These are phyloP conservation scores for Pestalotiopsis sp. DNA, from an alignment of 2,329 filamentous ascomycete species.

Conservation along the genomic window DNA sequence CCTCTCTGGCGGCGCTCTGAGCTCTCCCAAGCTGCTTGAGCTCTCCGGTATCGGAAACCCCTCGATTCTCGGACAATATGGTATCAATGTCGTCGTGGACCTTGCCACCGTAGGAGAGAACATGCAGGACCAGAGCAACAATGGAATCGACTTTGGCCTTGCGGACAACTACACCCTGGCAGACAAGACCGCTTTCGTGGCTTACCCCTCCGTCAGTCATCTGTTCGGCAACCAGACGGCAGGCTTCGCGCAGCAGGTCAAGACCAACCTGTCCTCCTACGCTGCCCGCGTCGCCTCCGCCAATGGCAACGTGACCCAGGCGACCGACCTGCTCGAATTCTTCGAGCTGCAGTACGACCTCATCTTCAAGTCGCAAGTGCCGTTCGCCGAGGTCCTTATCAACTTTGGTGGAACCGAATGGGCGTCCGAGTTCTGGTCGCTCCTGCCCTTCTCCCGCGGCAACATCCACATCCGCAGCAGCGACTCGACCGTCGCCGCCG, in stretches of 20 bases:
- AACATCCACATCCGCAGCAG: slow-evolving; percentile 14
- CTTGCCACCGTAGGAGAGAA: slow-evolving; percentile 41
- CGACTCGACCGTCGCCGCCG: slow-evolving; percentile 3
- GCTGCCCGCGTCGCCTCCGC: slow-evolving; percentile 7
- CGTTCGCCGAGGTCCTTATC: slow-evolving; percentile 15
- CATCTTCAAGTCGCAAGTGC: slow-evolving; percentile 14
- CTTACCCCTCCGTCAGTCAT: slow-evolving; percentile 14
- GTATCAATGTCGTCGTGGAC: slow-evolving; percentile 35
- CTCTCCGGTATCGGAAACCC: slow-evolving; percentile 31
- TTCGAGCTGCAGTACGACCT: slow-evolving; percentile 19
- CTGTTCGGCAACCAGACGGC: slow-evolving; percentile 12
- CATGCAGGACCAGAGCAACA: slow-evolving; percentile 39
- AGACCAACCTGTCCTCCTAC: slow-evolving; percentile 12
- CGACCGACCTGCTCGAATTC: slow-evolving; percentile 15
- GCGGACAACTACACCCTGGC: slow-evolving; percentile 25
- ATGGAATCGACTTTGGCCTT: slow-evolving; percentile 32
- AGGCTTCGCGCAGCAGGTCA: slow-evolving; percentile 9
- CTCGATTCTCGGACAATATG: slow-evolving; percentile 36
- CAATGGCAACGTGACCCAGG: slow-evolving; percentile 15
- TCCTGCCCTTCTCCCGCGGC: slow-evolving; percentile 17
- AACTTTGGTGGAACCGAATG: neutral
- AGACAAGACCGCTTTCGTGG: neutral
- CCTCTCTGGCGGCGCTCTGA: slow-evolving; percentile 33
- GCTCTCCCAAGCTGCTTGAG: slow-evolving; percentile 23
- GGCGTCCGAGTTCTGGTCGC: slow-evolving; percentile 17